Conservation (phyloP, 2,329 filamentous ascomycete genomes). For the Neodidymelliopsis sp. region DNA sequence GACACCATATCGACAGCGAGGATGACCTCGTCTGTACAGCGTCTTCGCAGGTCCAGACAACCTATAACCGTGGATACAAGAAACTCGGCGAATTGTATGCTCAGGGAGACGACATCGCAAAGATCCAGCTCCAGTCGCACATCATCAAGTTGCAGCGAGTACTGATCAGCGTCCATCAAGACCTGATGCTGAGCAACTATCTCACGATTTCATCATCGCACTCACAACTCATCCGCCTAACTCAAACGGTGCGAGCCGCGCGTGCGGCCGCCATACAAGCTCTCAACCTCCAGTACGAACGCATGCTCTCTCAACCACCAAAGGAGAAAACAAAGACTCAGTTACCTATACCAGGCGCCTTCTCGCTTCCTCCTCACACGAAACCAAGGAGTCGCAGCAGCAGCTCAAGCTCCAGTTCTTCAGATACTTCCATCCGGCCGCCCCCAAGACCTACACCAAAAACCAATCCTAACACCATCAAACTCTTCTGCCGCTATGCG, state of each 20-base stretch:
- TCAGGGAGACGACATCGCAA: constrained; percentile 40
- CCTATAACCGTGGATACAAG: constrained; percentile 41
- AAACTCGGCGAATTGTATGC: constrained; percentile 42
- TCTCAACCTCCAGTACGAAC: constrained; percentile 38
- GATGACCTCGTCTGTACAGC: constrained; percentile 39
- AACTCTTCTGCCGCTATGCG: constrained; percentile 44
- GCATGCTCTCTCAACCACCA: constrained; percentile 26
- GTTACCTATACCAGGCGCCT: constrained; percentile 27
- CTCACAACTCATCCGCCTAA: constrained; percentile 38
- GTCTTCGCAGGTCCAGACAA: constrained; percentile 32
- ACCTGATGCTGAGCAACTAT: constrained; percentile 34
- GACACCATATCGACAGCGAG: constrained; percentile 34
- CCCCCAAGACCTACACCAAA: constrained; percentile 13
- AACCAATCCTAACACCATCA: constrained; percentile 6
- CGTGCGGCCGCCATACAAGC: constrained; percentile 39
- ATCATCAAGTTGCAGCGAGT: constrained; percentile 44
- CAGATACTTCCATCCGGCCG: background rate
- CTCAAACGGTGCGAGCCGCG: constrained; percentile 36
- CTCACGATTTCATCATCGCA: constrained; percentile 31
- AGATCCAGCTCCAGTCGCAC: constrained; percentile 42
- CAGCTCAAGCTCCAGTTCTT: constrained; percentile 7
- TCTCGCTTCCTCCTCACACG: constrained; percentile 17
- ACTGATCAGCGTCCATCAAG: constrained; percentile 39
- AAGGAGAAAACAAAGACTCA: constrained; percentile 14
- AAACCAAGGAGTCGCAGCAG: constrained; percentile 11